Base-by-base conservation (phyloP, 2,329 filamentous ascomycete genomes). In the Curvularia spicifera region DNA sequence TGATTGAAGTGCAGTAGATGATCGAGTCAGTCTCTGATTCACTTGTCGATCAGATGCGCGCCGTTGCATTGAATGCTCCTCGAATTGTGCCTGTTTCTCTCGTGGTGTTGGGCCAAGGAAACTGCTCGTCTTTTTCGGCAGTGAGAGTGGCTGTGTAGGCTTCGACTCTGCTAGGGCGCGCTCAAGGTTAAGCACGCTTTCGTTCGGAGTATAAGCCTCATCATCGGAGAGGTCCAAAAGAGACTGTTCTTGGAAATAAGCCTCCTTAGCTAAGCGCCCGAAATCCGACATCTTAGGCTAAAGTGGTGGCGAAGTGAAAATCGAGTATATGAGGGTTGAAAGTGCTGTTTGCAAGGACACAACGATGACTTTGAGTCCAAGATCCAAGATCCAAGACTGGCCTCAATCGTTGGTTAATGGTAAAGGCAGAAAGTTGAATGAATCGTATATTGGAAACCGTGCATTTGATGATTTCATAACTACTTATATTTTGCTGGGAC, bases 41-140 rank as follows among this genome's bases (percentile, higher is more conserved):
- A 48, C 51, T 22, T 60, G 31, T 46, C 69, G 59, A 13, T 44
- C 33, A 22, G 15, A 47, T 24, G 57, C 51, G 42, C 65, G 70
- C 26, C 64, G 65, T 33, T 53, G 65, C 29, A 49, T 49, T 4
- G 70, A 50, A 35, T 69, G 55, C n/a, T 63, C 53, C 44, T 71
- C 65, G 26, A 72, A 74, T 3, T 69, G 66, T 26, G 64, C 68
- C 50, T 64, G 66, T 42, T 54, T 63, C 51, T 75, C 67, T 56
- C 69, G 73, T 3, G 72, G 70, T 0, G 71, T 74, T 37, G 69
- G 65, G 2, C 73, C 73, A 10, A 72, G 57, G 24, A 76, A 74
- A 53, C 69, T 75, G 55, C 69, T 70, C 13, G 51, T 57, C 31
- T 63, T 61, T 22, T 58, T 64, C 10, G 47, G 18, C 13, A 64